phyloP scores from a whole-genome alignment of 2,329 filamentous ascomycete genomes.

The Bipolaris sorokiniana region DNA sequence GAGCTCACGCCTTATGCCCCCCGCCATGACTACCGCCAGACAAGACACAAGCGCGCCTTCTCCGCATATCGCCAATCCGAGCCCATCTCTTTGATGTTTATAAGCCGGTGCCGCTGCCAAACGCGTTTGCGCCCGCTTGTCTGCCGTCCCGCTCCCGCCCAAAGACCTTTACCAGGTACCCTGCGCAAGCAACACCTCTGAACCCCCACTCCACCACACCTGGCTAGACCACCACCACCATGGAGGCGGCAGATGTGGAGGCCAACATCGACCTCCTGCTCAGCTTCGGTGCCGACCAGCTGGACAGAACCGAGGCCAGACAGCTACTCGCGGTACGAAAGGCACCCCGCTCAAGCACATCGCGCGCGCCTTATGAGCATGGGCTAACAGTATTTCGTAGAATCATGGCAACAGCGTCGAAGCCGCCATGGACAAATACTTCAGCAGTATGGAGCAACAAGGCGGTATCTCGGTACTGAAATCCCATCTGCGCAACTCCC shows the following conservation, averaged over 20 bases:
- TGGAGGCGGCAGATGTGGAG: slow-evolving; percentile 20
- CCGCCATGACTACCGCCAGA: slow-evolving; percentile 22
- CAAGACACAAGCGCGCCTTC: slow-evolving; percentile 8
- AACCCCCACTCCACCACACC: background rate
- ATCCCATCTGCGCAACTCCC: slow-evolving; percentile 29
- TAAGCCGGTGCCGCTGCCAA: background rate
- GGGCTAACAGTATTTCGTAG: slow-evolving; percentile 18
- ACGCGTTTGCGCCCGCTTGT: slow-evolving; percentile 11
- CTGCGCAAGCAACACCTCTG: background rate
- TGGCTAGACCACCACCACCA: slow-evolving; percentile 1
- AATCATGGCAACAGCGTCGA: slow-evolving; percentile 33
- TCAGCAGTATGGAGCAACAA: slow-evolving; percentile 14
- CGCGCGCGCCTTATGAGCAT: background rate
- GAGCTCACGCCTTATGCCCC: slow-evolving; percentile 19
- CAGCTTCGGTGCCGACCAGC: slow-evolving; percentile 18
- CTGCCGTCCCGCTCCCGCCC: slow-evolving; percentile 1
- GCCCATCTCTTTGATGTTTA: background rate
- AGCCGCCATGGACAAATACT: slow-evolving; percentile 34
- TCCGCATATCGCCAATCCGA: background rate
- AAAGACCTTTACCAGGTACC: slow-evolving; percentile 2
- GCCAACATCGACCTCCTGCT: slow-evolving; percentile 17
- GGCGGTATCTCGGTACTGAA: slow-evolving; percentile 23
- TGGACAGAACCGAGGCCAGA: slow-evolving; percentile 24
- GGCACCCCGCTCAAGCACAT: slow-evolving; percentile 4
- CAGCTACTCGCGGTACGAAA: slow-evolving; percentile 25